Percentiles rank a stretch among this genome's conserved stretches.
Evolutionary conservation across 2,329 filamentous ascomycete genomes (phyloP).

Genomic region (Cladorrhinum sp.): DNA sequence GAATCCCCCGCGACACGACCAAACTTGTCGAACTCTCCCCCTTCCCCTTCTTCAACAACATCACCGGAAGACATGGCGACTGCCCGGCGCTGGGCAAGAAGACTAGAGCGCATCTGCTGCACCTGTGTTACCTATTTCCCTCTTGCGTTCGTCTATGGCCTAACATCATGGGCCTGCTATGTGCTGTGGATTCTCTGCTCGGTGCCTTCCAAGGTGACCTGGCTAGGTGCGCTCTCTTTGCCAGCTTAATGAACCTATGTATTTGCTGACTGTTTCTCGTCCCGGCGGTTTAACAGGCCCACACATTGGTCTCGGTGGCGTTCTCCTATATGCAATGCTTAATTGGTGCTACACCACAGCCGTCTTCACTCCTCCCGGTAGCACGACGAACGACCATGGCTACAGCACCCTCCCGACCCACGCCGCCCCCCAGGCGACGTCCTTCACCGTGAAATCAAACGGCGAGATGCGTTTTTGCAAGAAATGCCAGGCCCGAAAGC

Average conservation of each 20-base stretch:
- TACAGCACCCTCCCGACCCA: slow-evolving; percentile 82
- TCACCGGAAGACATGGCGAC: slow-evolving; percentile 44
- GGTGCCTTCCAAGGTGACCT: slow-evolving; percentile 48
- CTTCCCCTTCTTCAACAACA: slow-evolving; percentile 14
- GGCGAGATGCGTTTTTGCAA: slow-evolving; percentile 91
- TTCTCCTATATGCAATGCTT: slow-evolving; percentile 72
- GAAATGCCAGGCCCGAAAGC: slow-evolving; percentile 93
- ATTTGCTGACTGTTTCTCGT: background rate
- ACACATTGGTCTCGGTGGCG: slow-evolving; percentile 47
- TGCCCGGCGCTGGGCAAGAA: slow-evolving; percentile 60
- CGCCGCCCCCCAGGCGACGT: slow-evolving; percentile 61
- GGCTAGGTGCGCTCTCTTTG: slow-evolving; percentile 52
- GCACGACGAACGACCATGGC: slow-evolving; percentile 60
- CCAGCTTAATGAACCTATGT: background rate
- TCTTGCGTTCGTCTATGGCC: slow-evolving; percentile 80
- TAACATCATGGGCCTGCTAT: slow-evolving; percentile 94
- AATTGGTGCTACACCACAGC: slow-evolving; percentile 90
- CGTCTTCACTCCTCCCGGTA: slow-evolving; percentile 88
- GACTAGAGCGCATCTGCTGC: slow-evolving; percentile 81
- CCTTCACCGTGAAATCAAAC: slow-evolving; percentile 88
- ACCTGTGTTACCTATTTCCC: slow-evolving; percentile 76
- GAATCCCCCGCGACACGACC: slow-evolving; percentile 9
- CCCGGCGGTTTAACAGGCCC: background rate
- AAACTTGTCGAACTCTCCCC: slow-evolving; percentile 21
- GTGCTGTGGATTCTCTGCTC: slow-evolving; percentile 74